phyloP scores from a whole-genome alignment of 2,329 filamentous ascomycete genomes.

The Aspergillaceae sp. region DNA sequence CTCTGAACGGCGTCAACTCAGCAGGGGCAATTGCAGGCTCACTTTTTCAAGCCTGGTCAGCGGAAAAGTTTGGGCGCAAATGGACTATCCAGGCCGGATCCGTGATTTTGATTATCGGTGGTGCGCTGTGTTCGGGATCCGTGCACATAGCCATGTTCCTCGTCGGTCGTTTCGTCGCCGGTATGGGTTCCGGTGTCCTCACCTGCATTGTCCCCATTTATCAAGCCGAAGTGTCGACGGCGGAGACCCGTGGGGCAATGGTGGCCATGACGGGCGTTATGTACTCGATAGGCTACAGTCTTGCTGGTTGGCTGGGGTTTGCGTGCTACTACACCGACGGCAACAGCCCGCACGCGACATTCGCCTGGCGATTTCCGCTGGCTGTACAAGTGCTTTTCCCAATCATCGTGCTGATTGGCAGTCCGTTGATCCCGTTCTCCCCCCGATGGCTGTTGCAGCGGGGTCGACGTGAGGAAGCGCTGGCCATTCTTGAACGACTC shows the following conservation, averaged over 20 bases:
- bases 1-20: conserved; percentile 39
- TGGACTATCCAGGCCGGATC: conserved; percentile 15
- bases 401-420: conserved; percentile 32
- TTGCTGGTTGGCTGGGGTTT: conserved; percentile 36
- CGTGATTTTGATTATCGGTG: conserved; percentile 31
- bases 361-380: conserved; percentile 41
- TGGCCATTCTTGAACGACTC: conserved; percentile 34
- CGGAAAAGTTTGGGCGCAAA: conserved; percentile 31
- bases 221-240: conserved; percentile 41
- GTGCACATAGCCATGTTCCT: conserved; percentile 39
- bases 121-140: conserved; percentile 30
- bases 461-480: conserved; percentile 33
- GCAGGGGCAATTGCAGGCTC: conserved; percentile 36
- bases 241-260: conserved; percentile 34
- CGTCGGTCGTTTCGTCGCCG: conserved; percentile 60
- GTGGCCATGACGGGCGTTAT: conserved; percentile 35
- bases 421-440: conserved; percentile 33
- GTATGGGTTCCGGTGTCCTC: conserved; percentile 63
- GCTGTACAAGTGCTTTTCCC: conserved; percentile 37
- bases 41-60: conserved; percentile 31
- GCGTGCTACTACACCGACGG: conserved; percentile 31
- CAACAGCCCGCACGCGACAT: conserved; percentile 21
- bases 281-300: conserved; percentile 34
- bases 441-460: conserved; percentile 40
- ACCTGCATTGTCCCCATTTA: conserved; percentile 64